phyloP scores from a whole-genome alignment of 2,329 filamentous ascomycete genomes.

The Emmonsia crescens region DNA sequence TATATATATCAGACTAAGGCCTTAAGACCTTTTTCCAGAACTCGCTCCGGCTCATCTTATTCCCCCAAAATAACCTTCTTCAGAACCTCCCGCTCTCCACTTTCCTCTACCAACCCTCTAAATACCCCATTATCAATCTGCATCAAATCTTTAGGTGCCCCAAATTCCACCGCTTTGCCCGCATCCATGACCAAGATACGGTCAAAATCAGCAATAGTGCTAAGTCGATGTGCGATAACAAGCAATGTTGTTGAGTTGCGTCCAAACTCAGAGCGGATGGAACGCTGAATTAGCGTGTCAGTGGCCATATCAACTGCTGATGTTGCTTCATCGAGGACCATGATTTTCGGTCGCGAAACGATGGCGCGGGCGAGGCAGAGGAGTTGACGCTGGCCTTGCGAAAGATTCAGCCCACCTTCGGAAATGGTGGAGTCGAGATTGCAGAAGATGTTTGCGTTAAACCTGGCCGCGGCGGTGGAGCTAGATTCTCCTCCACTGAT shows the following conservation, averaged over 20 bases:
- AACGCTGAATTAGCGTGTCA: slow-evolving; percentile 61
- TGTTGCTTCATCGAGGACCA: slow-evolving; percentile 73
- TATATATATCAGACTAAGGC: not conserved
- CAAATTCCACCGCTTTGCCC: slow-evolving; percentile 57
- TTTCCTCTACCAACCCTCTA: slow-evolving; percentile 42
- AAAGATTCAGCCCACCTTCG: slow-evolving; percentile 63
- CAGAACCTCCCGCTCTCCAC: slow-evolving; percentile 25
- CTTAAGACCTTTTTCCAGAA: not conserved
- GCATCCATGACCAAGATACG: slow-evolving; percentile 61
- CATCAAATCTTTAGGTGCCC: slow-evolving; percentile 53
- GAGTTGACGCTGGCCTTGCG: slow-evolving; percentile 65
- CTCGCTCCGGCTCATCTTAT: not conserved
- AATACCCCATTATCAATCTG: slow-evolving; percentile 43
- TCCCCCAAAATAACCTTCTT: slow-evolving; percentile 19
- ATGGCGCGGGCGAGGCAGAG: slow-evolving; percentile 65
- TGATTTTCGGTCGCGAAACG: slow-evolving; percentile 60
- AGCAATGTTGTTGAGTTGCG: slow-evolving; percentile 52
- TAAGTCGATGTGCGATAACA: slow-evolving; percentile 65
- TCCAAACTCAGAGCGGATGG: slow-evolving; percentile 60
- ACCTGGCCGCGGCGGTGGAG: slow-evolving; percentile 29
- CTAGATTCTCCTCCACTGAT: slow-evolving; percentile 15
- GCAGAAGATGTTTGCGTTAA: slow-evolving; percentile 49
- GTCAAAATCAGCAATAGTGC: slow-evolving; percentile 68
- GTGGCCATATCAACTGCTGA: slow-evolving; percentile 69
- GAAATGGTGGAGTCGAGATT: slow-evolving; percentile 53